Evolutionary conservation across 768 basidiomycete species (phyloP), one percentile per base, ranked within the genome.

Genomic region (Roridomyces roridus): DNA sequence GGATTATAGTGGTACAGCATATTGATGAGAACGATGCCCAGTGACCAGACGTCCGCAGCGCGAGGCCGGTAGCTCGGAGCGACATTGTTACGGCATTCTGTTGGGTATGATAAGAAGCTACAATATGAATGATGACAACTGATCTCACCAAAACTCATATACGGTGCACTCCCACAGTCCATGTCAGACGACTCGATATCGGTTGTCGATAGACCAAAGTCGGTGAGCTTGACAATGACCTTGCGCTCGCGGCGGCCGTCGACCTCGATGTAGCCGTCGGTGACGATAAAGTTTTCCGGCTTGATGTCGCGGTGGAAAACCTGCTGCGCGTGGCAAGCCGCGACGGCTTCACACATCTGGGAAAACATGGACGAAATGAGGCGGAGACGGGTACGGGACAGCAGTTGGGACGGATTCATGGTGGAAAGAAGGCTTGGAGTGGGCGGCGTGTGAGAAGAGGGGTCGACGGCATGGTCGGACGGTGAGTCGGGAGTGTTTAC

Each of bases 1-100:
- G 96, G 96, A 73, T 98, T 98, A 76, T 83, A 92, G 74, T 99
- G 97, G 76, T 98, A 99, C 70, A 98, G 92, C 93, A 98, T 96
- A 74, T 99, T 99, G 82, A 99, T 93, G 66, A 99, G 86, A 63
- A 99, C 97, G 71, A 99, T 97, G 60, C 96, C 96, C 65, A 99
- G 83, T 23, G 96, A 98, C 96, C 94, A 99, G 50, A 99, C 94
- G 75, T 99, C 96, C 59, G 97, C 97, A 55, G 92, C 92, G 66
- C 90, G 91, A 59, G 96, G 95, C 62, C 85, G 84, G 79, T 99
- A 99, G 46, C 91, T 92, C 60, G 97, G 96, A 25, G 91, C 92
- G 63, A 95, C 82, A 74, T 98, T 97, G 80, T 98, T 98, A 72
- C 96, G 89, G 77, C 97, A 98, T 80, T 98, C 96, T 94, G 67